phyloP scores from a whole-genome alignment of 1,284 basidiomycete genomes.

The Vanrija humicola region DNA sequence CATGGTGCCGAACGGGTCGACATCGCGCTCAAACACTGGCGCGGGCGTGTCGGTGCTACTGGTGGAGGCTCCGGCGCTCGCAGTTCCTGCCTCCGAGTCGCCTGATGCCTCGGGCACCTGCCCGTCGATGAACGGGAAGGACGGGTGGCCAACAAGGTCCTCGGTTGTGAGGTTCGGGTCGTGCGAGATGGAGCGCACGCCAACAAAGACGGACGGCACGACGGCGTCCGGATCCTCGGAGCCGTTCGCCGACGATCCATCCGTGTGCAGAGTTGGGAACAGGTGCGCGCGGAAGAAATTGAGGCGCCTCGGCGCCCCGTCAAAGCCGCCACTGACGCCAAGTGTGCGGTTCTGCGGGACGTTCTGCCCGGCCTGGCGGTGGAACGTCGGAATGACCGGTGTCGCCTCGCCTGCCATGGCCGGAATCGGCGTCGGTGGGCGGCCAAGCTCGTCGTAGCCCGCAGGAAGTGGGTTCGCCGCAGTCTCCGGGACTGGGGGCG shows the following conservation, averaged over 20 bases:
- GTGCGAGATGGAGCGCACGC: slow-evolving; percentile 41
- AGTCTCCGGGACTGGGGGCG: too few relatives aligned
- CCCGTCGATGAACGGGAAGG: slow-evolving; percentile 42
- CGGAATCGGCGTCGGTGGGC: not conserved
- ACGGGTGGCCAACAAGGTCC: slow-evolving; percentile 36
- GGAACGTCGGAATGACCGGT: slow-evolving; percentile 28
- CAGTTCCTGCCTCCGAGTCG: not conserved
- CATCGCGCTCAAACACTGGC: slow-evolving; percentile 8
- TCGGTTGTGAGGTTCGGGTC: slow-evolving; percentile 35
- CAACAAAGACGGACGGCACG: slow-evolving; percentile 46
- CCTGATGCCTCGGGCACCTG: slow-evolving; percentile 19
- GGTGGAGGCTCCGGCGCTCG: not conserved
- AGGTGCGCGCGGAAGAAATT: slow-evolving; percentile 50
- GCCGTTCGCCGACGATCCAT: slow-evolving; percentile 1
- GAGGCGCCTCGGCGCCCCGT: slow-evolving; percentile 35
- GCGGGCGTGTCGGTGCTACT: not conserved
- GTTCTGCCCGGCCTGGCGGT: slow-evolving; percentile 35
- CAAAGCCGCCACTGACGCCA: slow-evolving; percentile 28
- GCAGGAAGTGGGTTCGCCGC: not conserved
- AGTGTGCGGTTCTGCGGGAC: slow-evolving; percentile 3
- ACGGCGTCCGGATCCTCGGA: slow-evolving; percentile 25
- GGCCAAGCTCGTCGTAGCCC: not conserved
- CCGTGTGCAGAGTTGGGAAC: slow-evolving; percentile 34
- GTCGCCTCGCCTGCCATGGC: not conserved
- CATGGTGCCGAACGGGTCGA: not conserved